Conservation (phyloP, 768 basidiomycete genomes). For the Tulasnella sp. region DNA sequence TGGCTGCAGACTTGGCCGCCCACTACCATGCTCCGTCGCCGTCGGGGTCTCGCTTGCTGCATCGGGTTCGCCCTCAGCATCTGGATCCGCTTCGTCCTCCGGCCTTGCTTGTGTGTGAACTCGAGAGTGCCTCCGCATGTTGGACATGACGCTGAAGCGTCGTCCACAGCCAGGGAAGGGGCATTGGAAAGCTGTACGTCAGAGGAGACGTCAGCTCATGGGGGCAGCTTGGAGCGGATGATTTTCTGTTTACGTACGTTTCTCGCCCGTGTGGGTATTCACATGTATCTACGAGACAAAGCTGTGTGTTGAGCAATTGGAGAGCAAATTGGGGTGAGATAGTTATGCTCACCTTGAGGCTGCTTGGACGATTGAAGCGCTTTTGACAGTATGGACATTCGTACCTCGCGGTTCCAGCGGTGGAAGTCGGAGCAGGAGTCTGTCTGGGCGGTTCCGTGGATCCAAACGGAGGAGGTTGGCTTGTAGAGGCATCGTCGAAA, state of each 20-base stretch:
- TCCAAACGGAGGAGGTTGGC: conserved; percentile 9
- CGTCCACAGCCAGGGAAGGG: conserved; percentile 36
- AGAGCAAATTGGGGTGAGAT: background rate
- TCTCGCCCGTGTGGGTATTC: conserved; percentile 37
- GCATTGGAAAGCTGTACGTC: conserved; percentile 35
- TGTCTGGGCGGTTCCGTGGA: background rate
- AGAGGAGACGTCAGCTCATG: background rate
- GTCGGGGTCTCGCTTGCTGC: conserved; percentile 12
- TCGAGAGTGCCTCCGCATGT: conserved; percentile 38
- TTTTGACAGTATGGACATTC: conserved; percentile 38
- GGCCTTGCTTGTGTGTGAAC: conserved; percentile 24
- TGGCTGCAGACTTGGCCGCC: background rate
- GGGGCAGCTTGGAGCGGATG: background rate
- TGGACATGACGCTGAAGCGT: conserved; percentile 38
- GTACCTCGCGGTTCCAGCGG: conserved; percentile 32
- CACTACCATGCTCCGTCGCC: background rate
- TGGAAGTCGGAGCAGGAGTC: conserved; percentile 1
- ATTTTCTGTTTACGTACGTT: conserved; percentile 31
- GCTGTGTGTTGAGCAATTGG: background rate
- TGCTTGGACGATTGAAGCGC: conserved; percentile 39
- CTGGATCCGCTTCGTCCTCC: conserved; percentile 22
- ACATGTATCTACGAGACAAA: conserved; percentile 35
- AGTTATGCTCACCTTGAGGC: conserved; percentile 34
- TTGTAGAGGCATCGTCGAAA: background rate
- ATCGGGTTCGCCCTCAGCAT: conserved; percentile 30